Base-by-base conservation (phyloP, 2,329 filamentous ascomycete genomes). In the Setomelanomma holmii region DNA sequence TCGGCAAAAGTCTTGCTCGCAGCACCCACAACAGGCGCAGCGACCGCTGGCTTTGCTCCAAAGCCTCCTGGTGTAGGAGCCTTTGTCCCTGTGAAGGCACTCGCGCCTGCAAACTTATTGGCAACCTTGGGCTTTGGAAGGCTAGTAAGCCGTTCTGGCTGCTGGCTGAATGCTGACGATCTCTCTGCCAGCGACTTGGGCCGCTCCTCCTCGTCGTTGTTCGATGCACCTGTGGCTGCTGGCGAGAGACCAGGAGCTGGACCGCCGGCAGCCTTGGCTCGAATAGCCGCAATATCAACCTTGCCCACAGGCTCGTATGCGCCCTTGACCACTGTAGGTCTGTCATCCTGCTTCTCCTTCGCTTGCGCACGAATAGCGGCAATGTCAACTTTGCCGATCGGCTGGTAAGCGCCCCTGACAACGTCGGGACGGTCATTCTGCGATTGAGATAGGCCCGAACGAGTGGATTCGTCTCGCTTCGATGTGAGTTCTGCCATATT, bases 311-410 rank as follows among this genome's bases (percentile, higher is more conserved):
- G 95, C 75, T 98, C 90, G 70, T 99, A 99, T 20, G 93, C 85
- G 36, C 95, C 95, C 77, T 96, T 98, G 17, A 98, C 90, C 4
- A 86, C 84, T 1, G 89, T 85, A 3, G 95, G 95, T 49, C 92
- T 84, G 62, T 96, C 89, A 68, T 97, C 91, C 40, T 63, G 80
- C 87, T 80, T 56, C 30, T 62, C 59, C 81, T 87, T 69, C 77
- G 92, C 79, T 84, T 91, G 72, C 82, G 87, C 78, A 58, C 95
- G 86, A 62, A 99, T 89, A 33, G 91, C 93, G 20, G 89, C 89
- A 76, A 99, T 98, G 69, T 99, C 93, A n/a, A 99, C 90, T 78
- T 97, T 98, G 50, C 95, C 95, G 64, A 99, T 80, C 17, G 95
- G 95, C 73, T 97, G 91, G 75, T 99, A 99, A 14, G 84, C 89